Evolutionary conservation across 495 filamentous ascomycete genomes (phyloP), one percentile per base, ranked within the genome.

Genomic region (Penicillium herquei): DNA sequence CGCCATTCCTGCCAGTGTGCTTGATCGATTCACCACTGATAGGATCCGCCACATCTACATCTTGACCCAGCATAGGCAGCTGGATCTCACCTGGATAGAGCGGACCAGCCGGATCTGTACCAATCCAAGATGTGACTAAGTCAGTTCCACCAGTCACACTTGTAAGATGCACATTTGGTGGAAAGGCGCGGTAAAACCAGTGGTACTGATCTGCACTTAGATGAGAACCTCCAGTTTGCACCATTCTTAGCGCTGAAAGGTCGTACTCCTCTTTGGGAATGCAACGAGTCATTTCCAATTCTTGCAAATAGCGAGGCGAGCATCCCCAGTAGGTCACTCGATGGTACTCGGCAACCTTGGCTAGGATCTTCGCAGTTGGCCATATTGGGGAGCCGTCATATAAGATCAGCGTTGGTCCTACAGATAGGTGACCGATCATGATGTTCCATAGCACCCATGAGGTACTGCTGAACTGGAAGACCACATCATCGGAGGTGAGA

Each of bases 401-500:
- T 9, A 90, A 64, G 55, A 91, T 63, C 30, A 80, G 63, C 42
- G 80, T 78, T 3, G 84, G 74, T 46, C 89, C 89, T 21, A 78
- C 79, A 5, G 87, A 84, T 1, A 92, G 80, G 7, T 76, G 76
- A 18, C 87, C 86, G 21, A 69, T 58, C 7, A 86, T 65, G 16
- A 87, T 73, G 42, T 62, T 61, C 85, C 87, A 90, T 84, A 92
- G 90, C 81, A 90, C 89, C 88, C 84, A 90, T 3, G 89, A 90
- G 37, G 82, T 85, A 11, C 87, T 92, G 0, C 76, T 81, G 56
- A 78, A 82, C 67, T 87, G 78, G 66, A 75, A 62, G 4, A 75
- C 70, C 13, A 86, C 78, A 39, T 61, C 77, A 5, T 77, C 66
- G 0, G 76, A 53, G 1, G 65, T 68, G 8, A 77, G 49, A 13